Evolutionary conservation across 257 asterid genomes (phyloP), one percentile per base, ranked within the genome.

Genomic region (Nicotiana attenuata): DNA sequence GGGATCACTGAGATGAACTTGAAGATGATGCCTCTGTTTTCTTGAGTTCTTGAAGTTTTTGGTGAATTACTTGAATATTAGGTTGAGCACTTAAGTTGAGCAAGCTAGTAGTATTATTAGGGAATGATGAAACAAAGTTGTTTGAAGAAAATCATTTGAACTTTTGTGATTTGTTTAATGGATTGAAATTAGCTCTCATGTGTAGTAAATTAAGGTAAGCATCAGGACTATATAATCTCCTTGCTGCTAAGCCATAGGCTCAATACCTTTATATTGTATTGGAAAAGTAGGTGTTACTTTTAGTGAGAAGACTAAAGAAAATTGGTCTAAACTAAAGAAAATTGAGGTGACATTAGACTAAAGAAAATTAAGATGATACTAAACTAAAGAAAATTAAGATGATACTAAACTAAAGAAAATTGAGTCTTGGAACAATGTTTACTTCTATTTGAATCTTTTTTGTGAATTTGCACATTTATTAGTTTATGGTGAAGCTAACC

Each of bases 121-220:
- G 97, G 10, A 93, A 85, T 83, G 85, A 63, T 10, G 96, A 87
- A 78, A 61, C 35, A 57, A 85, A 85, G 29, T 61, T 73, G 38
- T 80, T 90, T 8, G 98, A 87, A 83, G 97, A 93, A 84, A 94
- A 92, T 97, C 97, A 92, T 81, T 96, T 96, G 93, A 92, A 86
- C 91, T 92, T 94, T 22, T 92, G 95, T 10, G 97, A 91, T 84
- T 94, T 94, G 90, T 88, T 94, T 88, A 89, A 81, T 19, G 97
- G 99, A 84, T 92, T 94, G 91, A 92, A 89, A 71, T 85, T 94
- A 16, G 92, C 91, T 82, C 97, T 88, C 82, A 92, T 76, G 56
- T 96, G 98, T 4, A 97, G 98, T 63, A 96, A 89, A 84, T 94
- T 94, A 56, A 96, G 97, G 91, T 89, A 92, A 65, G 98, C 98